Percentiles rank a stretch among this genome's conserved stretches.
Evolutionary conservation across 495 filamentous ascomycete species (phyloP).

Genomic region (Daldinia loculata): DNA sequence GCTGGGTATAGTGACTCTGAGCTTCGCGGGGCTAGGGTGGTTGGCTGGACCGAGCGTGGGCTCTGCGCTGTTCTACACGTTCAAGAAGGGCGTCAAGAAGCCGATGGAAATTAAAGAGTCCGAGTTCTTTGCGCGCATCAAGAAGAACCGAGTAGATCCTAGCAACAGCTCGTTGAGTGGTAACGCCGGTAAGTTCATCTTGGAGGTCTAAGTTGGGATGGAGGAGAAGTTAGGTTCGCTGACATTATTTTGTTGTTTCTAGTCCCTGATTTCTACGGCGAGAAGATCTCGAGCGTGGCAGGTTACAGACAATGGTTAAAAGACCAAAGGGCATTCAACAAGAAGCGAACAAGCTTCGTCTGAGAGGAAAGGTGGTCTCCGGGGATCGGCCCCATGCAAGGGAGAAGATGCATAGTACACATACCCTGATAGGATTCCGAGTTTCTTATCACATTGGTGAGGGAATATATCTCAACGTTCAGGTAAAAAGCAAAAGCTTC

Average conservation of each 20-base stretch:
- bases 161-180: conserved; percentile 59
- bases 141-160: conserved; percentile 89
- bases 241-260: conserved; percentile 7
- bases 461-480: conserved; percentile 18
- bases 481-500: conserved; percentile 31
- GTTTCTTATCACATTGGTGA: conserved; percentile 12
- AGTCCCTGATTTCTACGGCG: conserved; percentile 78
- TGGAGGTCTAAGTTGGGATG: background rate
- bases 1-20: conserved; percentile 76
- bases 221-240: conserved; percentile 2
- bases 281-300: conserved; percentile 93
- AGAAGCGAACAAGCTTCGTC: conserved; percentile 76
- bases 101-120: conserved; percentile 85
- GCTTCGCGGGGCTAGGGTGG: conserved; percentile 82
- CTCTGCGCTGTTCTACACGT: conserved; percentile 73
- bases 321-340: conserved; percentile 96
- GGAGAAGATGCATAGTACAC: conserved; percentile 3
- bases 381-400: background rate
- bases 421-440: conserved; percentile 16
- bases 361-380: conserved; percentile 27
- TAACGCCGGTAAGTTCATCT: conserved; percentile 62
- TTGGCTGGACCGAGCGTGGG: conserved; percentile 83
- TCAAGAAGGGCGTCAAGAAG: conserved; percentile 69
- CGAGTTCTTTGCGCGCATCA: conserved; percentile 88
- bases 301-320: conserved; percentile 95